Evolutionary conservation across 2,329 filamentous ascomycete genomes (phyloP).

Genomic region (Pestalotiopsis sp.): DNA sequence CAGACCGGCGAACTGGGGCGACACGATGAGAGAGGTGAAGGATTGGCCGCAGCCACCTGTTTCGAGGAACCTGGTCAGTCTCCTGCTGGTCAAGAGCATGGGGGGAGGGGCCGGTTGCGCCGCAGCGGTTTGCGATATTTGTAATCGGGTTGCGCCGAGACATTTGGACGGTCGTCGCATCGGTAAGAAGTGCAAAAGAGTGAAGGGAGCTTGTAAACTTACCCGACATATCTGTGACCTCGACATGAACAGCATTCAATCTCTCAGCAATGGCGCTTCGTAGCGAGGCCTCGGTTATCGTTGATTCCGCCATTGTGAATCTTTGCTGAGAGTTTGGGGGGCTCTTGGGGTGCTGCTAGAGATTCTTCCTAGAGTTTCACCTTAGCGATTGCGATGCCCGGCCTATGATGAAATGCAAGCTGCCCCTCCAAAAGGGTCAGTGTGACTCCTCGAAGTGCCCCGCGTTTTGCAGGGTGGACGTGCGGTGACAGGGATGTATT

Average conservation of each 20-base stretch:
- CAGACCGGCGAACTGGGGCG: slow-evolving; percentile 70
- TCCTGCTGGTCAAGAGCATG: not conserved
- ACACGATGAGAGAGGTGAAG: slow-evolving; percentile 63
- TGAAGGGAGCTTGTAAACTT: slow-evolving; percentile 31
- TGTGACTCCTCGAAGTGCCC: not conserved
- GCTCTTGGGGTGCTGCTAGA: not conserved
- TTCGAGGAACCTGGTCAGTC: not conserved
- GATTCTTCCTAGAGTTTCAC: slow-evolving; percentile 21
- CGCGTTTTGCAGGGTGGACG: not conserved
- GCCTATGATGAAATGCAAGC: slow-evolving; percentile 10
- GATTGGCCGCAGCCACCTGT: slow-evolving; percentile 64
- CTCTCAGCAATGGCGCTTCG: slow-evolving; percentile 69
- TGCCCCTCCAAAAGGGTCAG: slow-evolving; percentile 6
- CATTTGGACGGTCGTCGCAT: not conserved
- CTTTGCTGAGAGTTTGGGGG: not conserved
- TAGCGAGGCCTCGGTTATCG: slow-evolving; percentile 74
- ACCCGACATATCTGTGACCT: slow-evolving; percentile 94
- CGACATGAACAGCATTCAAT: slow-evolving; percentile 76
- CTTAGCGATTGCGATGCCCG: not conserved
- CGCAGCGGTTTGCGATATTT: not conserved
- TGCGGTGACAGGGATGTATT: not conserved
- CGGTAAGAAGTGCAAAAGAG: slow-evolving; percentile 8
- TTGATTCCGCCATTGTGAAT: slow-evolving; percentile 52
- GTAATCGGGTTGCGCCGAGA: not conserved
- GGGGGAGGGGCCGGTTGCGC: not conserved